phyloP scores from a whole-genome alignment of 805 yeast species.

The Saccharomycopsis capsularis region DNA sequence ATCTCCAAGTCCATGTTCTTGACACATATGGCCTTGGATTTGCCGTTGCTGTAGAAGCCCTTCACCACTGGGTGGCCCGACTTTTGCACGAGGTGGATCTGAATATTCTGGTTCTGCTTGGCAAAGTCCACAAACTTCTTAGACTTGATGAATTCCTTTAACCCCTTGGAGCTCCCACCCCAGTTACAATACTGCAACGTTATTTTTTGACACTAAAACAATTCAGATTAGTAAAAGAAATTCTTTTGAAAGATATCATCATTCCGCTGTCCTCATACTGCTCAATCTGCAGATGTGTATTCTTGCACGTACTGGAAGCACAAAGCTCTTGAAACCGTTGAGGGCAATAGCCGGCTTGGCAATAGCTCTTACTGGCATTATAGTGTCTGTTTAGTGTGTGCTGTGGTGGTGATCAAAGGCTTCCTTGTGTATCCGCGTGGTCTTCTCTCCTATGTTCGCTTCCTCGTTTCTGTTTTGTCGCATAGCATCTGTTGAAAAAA shows the following conservation, averaged over 20 bases:
- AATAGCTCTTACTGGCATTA: slow-evolving; percentile 20
- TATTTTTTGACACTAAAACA: slow-evolving; percentile 53
- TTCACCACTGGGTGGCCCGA: slow-evolving; percentile 77
- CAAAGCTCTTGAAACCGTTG: slow-evolving; percentile 17
- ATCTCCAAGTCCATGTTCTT: slow-evolving; percentile 59
- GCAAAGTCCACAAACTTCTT: slow-evolving; percentile 52
- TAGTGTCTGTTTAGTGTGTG: no score
- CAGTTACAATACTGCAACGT: slow-evolving; percentile 83
- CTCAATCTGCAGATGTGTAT: no score
- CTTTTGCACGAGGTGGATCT: slow-evolving; percentile 61
- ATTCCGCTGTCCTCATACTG: no score
- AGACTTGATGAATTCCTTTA: slow-evolving; percentile 57
- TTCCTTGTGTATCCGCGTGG: no score
- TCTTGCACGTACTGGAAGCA: slow-evolving; percentile 16
- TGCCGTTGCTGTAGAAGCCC: slow-evolving; percentile 46
- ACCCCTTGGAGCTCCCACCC: slow-evolving; percentile 91
- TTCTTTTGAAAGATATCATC: not conserved
- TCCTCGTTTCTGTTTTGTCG: no score
- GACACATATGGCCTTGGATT: slow-evolving; percentile 61
- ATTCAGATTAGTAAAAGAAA: no score
- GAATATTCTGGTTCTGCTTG: slow-evolving; percentile 51
- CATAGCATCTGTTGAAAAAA: no score
- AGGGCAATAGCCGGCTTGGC: slow-evolving; percentile 21
- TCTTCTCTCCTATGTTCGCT: no score
- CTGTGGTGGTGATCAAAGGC: no score